Percentiles rank a stretch among this genome's conserved stretches.
phyloP scores from a whole-genome alignment of 495 filamentous ascomycete genomes.

The Penicillium taxi region DNA sequence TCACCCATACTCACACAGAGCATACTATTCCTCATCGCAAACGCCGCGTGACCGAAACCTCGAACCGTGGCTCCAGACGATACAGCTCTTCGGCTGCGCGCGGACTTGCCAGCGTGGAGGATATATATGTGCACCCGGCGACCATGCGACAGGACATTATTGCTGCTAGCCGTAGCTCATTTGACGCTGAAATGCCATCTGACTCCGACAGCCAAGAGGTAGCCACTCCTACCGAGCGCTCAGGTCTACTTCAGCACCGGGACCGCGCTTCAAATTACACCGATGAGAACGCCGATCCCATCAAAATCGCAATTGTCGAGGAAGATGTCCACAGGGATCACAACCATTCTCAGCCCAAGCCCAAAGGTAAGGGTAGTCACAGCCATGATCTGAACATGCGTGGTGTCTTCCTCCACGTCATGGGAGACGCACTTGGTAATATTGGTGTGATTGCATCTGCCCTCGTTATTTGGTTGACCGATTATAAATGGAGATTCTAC shows the following conservation, averaged over 20 bases:
- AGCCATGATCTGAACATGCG: slow-evolving; percentile 96
- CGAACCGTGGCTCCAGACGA: slow-evolving; percentile 44
- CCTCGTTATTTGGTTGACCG: slow-evolving; percentile 82
- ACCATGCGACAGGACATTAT: slow-evolving; percentile 89
- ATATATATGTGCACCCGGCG: slow-evolving; percentile 81
- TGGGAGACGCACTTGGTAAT: slow-evolving; percentile 95
- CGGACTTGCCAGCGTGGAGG: slow-evolving; percentile 51
- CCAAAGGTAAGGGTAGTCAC: slow-evolving; percentile 51
- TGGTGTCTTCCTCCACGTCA: slow-evolving; percentile 90
- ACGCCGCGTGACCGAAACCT: slow-evolving; percentile 26
- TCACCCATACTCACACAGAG: slow-evolving; percentile 28
- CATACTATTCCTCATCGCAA: slow-evolving; percentile 25
- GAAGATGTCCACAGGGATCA: slow-evolving; percentile 47
- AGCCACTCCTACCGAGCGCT: slow-evolving; percentile 36
- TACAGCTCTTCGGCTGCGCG: slow-evolving; percentile 44
- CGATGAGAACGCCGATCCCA: slow-evolving; percentile 21
- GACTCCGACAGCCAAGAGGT: slow-evolving; percentile 46
- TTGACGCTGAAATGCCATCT: slow-evolving; percentile 45
- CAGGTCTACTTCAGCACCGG: slow-evolving; percentile 26
- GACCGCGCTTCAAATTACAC: slow-evolving; percentile 34
- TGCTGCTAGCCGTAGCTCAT: slow-evolving; percentile 52
- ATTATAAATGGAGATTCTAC: slow-evolving; percentile 62
- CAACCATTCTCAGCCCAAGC: slow-evolving; percentile 73
- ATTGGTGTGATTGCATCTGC: slow-evolving; percentile 93
- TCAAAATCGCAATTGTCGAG: slow-evolving; percentile 11